These are phyloP conservation scores for Neonothopanus nambi DNA, from an alignment of 1,284 basidiomycete genomes.

Conservation along the genomic window DNA sequence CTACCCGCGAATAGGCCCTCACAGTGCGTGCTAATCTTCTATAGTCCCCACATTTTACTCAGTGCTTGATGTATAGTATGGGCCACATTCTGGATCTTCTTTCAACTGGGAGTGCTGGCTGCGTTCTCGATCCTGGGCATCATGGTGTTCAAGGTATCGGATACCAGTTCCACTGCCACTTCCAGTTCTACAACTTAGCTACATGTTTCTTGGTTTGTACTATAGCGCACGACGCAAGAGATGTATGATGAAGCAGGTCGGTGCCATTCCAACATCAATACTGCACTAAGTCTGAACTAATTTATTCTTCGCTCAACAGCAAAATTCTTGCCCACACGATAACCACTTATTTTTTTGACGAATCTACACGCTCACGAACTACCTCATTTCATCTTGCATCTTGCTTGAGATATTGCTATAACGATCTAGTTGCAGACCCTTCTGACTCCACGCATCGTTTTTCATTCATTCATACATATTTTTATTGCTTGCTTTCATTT, in stretches of 20 bases:
- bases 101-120: conserved; percentile 64
- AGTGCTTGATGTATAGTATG: conserved; percentile 49
- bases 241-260: conserved; percentile 62
- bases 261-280: conserved; percentile 24
- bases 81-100: conserved; percentile 77
- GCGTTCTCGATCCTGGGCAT: conserved; percentile 74
- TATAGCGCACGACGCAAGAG: conserved; percentile 47
- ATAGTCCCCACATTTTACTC: background rate
- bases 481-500: background rate
- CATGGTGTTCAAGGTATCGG: conserved; percentile 65
- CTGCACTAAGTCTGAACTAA: background rate
- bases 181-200: conserved; percentile 4
- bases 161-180: conserved; percentile 1
- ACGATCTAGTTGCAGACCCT: too few species aligned
- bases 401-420: too few species aligned
- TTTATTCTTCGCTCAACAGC: conserved; percentile 28
- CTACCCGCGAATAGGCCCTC: conserved; percentile 64
- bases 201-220: conserved; percentile 1
- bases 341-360: background rate
- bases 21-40: conserved; percentile 46
- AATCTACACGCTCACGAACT: background rate
- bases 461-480: background rate
- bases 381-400: background rate
- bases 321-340: conserved; percentile 41
- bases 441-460: too few species aligned